These are phyloP conservation scores for Boletus mariae DNA, from an alignment of 1,284 basidiomycete genomes.

Conservation along the genomic window DNA sequence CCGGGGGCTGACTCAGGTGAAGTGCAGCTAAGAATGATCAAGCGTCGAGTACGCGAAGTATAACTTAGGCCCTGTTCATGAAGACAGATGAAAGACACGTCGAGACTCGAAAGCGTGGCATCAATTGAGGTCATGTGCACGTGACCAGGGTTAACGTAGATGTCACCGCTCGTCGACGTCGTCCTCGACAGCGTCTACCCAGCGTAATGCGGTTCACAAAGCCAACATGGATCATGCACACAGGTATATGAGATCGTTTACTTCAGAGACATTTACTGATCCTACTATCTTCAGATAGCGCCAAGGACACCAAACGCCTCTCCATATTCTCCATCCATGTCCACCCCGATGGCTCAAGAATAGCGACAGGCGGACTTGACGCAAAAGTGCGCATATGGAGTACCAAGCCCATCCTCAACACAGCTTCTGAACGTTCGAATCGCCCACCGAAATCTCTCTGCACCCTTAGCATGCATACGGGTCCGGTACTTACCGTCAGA, in stretches of 20 bases:
- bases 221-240: conserved; percentile 54
- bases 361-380: conserved; percentile 95
- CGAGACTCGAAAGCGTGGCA: no score
- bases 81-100: no score
- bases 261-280: neutral
- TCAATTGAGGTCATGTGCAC: neutral
- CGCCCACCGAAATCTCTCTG: conserved; percentile 84
- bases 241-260: conserved; percentile 26
- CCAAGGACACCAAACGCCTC: conserved; percentile 58
- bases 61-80: no score
- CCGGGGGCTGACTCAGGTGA: no score
- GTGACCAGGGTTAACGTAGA: conserved; percentile 2
- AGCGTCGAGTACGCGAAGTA: no score
- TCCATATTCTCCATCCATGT: conserved; percentile 93
- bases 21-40: no score
- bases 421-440: conserved; percentile 67
- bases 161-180: neutral
- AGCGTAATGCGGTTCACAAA: conserved; percentile 52
- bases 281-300: conserved; percentile 20
- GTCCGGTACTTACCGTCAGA: conserved; percentile 89
- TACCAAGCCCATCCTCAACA: conserved; percentile 85
- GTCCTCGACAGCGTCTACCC: neutral
- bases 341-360: conserved; percentile 92
- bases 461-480: conserved; percentile 91
- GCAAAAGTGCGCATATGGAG: conserved; percentile 97